Evolutionary conservation across 805 yeast species (phyloP).

Genomic region (Cyberlindnera xylosilytica): DNA sequence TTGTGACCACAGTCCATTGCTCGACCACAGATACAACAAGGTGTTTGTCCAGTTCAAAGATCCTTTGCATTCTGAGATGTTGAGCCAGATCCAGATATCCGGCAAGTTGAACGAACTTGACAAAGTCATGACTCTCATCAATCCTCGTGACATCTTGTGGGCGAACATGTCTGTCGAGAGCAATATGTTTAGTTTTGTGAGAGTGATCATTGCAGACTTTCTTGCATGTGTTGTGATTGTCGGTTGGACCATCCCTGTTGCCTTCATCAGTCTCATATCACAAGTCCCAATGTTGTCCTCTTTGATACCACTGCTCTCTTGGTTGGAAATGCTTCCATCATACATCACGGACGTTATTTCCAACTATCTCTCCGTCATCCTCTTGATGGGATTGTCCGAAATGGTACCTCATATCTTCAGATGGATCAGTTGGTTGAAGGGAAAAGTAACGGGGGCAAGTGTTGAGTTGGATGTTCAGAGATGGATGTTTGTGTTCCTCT

Average conservation of each 20-base stretch:
- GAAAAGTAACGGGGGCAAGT: slow-evolving; percentile 57
- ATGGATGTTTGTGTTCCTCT: slow-evolving; percentile 76
- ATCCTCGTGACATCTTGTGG: slow-evolving; percentile 76
- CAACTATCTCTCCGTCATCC: slow-evolving; percentile 63
- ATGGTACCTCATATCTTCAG: slow-evolving; percentile 58
- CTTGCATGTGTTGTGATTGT: slow-evolving; percentile 48
- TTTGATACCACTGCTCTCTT: slow-evolving; percentile 55
- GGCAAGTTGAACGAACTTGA: slow-evolving; percentile 41
- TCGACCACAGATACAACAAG: slow-evolving; percentile 34
- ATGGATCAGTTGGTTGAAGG: slow-evolving; percentile 49
- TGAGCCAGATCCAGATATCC: slow-evolving; percentile 55
- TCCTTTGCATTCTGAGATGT: slow-evolving; percentile 56
- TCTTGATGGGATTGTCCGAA: slow-evolving; percentile 61
- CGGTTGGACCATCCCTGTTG: slow-evolving; percentile 82
- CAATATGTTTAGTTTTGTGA: slow-evolving; percentile 34
- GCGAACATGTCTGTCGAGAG: slow-evolving; percentile 44
- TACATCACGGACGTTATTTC: slow-evolving; percentile 51
- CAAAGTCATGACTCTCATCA: slow-evolving; percentile 46
- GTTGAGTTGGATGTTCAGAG: slow-evolving; percentile 69
- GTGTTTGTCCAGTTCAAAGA: slow-evolving; percentile 62
- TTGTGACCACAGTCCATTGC: slow-evolving; percentile 24
- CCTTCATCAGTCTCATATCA: slow-evolving; percentile 70
- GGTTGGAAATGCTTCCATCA: slow-evolving; percentile 55
- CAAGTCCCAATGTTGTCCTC: slow-evolving; percentile 66
- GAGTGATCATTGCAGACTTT: slow-evolving; percentile 43